Evolutionary conservation across 2,329 filamentous ascomycete species (phyloP).

Genomic region (Neonectria sp.): DNA sequence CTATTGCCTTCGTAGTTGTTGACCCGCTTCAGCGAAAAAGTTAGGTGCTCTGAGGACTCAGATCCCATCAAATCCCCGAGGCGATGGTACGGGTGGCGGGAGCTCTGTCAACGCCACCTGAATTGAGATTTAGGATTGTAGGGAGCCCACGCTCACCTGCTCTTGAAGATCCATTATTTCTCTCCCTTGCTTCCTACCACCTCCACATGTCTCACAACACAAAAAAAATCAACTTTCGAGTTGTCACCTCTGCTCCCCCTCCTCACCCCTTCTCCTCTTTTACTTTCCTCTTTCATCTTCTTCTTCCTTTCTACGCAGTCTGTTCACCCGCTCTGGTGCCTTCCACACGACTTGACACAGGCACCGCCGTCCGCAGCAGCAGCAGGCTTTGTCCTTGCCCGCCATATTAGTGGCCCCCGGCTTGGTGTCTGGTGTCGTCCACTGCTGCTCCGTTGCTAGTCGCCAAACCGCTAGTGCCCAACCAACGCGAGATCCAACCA

Average conservation of each 20-base stretch:
- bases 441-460: neutral
- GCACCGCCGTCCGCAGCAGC: neutral
- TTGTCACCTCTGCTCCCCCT: neutral
- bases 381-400: neutral
- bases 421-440: neutral
- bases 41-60: neutral
- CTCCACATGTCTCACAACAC: neutral
- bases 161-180: neutral
- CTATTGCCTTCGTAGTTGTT: neutral
- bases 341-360: neutral
- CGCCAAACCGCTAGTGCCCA: neutral
- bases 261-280: neutral
- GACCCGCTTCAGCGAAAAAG: neutral
- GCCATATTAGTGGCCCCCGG: neutral
- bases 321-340: neutral
- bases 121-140: neutral
- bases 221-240: neutral
- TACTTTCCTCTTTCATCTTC: neutral
- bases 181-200: neutral
- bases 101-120: neutral
- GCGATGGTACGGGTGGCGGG: neutral
- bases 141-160: neutral
- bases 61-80: neutral
- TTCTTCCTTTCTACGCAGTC: neutral
- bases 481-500: neutral